These are phyloP conservation scores for Xylaria multiplex DNA, from an alignment of 2,329 filamentous ascomycete species.

Conservation along the genomic window DNA sequence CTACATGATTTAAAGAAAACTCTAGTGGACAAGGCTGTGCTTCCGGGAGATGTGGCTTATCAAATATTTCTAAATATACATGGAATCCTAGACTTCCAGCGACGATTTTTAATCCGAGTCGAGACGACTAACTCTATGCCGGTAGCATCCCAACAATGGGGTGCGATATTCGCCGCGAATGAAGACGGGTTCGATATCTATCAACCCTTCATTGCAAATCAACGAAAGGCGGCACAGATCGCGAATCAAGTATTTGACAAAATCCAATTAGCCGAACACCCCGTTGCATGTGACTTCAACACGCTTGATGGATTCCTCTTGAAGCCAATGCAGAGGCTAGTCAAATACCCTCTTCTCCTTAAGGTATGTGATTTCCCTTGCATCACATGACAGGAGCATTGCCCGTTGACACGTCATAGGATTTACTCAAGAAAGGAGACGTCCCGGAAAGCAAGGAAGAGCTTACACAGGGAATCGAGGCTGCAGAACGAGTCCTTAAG, in stretches of 20 bases:
- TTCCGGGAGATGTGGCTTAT: constrained; percentile 90
- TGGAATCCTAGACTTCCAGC: constrained; percentile 92
- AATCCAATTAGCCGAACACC: constrained; percentile 77
- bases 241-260: constrained; percentile 88
- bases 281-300: constrained; percentile 86
- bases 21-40: constrained; percentile 85
- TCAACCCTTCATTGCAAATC: constrained; percentile 96
- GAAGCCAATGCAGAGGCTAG: constrained; percentile 94
- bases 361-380: constrained; percentile 64
- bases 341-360: constrained; percentile 92
- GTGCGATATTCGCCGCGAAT: constrained; percentile 85
- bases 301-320: constrained; percentile 91
- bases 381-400: not conserved
- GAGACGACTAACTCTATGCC: constrained; percentile 93
- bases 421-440: constrained; percentile 82
- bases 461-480: constrained; percentile 79
- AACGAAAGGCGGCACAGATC: constrained; percentile 87
- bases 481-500: constrained; percentile 81
- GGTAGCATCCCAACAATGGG: constrained; percentile 85
- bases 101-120: constrained; percentile 92
- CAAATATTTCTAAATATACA: constrained; percentile 98
- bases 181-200: constrained; percentile 93
- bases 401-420: constrained; percentile 62
- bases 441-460: constrained; percentile 76
- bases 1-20: constrained; percentile 91